These are phyloP conservation scores for Scheffersomyces amazonensis DNA, from an alignment of 805 yeast genomes.

Conservation along the genomic window DNA sequence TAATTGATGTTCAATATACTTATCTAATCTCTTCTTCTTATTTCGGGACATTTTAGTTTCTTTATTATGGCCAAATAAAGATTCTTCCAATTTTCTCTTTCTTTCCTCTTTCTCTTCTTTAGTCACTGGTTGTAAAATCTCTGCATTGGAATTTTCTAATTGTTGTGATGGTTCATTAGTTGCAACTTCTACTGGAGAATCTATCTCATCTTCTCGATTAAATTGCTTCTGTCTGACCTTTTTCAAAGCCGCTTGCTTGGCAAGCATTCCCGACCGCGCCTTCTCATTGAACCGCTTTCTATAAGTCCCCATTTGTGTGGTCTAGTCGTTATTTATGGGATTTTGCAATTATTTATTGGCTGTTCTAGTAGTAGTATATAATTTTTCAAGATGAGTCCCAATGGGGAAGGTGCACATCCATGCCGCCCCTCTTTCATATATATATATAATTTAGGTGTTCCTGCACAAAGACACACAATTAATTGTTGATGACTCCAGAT, in stretches of 20 bases:
- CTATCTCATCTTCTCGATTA: conserved; percentile 33
- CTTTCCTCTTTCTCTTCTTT: conserved; percentile 60
- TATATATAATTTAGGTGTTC: too few relatives aligned
- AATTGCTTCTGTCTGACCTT: conserved; percentile 70
- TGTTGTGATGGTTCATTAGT: conserved; percentile 10
- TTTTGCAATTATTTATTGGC: neutral
- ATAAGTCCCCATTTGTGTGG: conserved; percentile 71
- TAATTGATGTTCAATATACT: conserved; percentile 87
- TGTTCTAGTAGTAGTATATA: neutral
- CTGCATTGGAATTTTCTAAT: conserved; percentile 54
- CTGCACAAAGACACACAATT: too few relatives aligned
- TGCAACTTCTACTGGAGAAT: conserved; percentile 7
- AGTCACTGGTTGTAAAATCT: conserved; percentile 58
- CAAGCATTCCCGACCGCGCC: conserved; percentile 81
- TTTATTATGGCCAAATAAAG: conserved; percentile 53
- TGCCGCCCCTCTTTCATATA: too few relatives aligned
- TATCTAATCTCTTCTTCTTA: conserved; percentile 78
- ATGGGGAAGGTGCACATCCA: neutral
- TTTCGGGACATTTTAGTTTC: conserved; percentile 69
- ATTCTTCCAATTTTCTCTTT: conserved; percentile 61
- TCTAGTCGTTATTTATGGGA: neutral
- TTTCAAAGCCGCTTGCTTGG: conserved; percentile 70
- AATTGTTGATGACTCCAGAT: conserved; percentile 1
- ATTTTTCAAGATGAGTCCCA: neutral
- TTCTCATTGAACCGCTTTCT: conserved; percentile 79